A percentile compares a stretch with the other conserved stretches of the same genome.
phyloP scores from a whole-genome alignment of 176 grass and related monocot genomes.

The Bromus sterilis region DNA sequence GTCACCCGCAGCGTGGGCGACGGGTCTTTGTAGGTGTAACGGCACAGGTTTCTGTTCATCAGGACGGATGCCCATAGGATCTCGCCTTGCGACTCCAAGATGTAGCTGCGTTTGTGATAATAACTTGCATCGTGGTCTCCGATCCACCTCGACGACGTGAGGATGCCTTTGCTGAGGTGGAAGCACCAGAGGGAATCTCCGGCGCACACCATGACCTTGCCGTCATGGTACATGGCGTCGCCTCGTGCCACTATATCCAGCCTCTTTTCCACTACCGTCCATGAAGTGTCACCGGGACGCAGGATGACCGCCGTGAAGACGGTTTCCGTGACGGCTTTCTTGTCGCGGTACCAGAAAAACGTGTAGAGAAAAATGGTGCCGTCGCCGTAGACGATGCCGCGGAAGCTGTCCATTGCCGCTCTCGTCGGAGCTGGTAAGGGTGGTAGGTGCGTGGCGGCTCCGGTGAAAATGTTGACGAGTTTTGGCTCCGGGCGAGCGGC shows the following conservation, averaged over 20 bases:
- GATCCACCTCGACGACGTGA: neutral
- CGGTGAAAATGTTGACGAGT: too few species aligned
- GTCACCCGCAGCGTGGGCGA: neutral
- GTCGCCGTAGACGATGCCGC: too few species aligned
- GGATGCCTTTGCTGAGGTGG: too few species aligned
- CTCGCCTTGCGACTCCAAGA: neutral
- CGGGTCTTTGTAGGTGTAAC: too few species aligned
- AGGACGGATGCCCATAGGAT: neutral
- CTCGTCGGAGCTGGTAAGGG: too few species aligned
- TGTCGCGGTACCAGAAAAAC: too few species aligned
- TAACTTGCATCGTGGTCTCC: neutral
- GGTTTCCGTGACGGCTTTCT: too few species aligned
- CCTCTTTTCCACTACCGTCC: neutral
- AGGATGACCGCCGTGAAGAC: neutral
- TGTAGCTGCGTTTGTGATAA: neutral
- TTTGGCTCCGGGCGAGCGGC: too few species aligned
- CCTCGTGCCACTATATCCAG: neutral
- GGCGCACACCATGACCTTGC: neutral
- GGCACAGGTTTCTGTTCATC: accelerated
- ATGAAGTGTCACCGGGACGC: neutral
- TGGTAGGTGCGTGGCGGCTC: too few species aligned
- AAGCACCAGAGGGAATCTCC: neutral
- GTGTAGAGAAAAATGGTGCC: too few species aligned
- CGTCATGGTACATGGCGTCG: neutral
- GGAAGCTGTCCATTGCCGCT: too few species aligned